A percentile compares a stretch with the other conserved stretches of the same genome.
Conservation (phyloP, 1,139 yeast species). For the Taphrina deformans region DNA sequence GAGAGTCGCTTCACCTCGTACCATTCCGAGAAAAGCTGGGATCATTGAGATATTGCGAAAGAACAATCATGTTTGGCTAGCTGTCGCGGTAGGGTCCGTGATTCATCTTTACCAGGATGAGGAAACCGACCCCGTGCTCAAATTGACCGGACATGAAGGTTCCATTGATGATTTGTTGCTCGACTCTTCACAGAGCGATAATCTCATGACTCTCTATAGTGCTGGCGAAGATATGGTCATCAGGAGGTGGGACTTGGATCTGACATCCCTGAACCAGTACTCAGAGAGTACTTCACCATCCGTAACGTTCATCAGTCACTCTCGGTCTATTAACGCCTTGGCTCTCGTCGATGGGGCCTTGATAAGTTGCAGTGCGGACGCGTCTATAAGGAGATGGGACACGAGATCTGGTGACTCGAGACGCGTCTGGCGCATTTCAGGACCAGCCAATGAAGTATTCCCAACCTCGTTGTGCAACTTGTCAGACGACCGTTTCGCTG, state of each 20-base stretch:
- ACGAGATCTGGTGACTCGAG: not conserved
- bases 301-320: not conserved
- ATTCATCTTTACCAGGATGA: not conserved
- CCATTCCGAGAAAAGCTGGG: not conserved
- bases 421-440: not conserved
- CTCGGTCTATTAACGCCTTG: not conserved
- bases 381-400: constrained; percentile 1
- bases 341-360: not conserved
- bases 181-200: not conserved
- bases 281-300: not conserved
- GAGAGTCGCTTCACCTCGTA: not conserved
- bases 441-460: not conserved
- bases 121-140: not conserved
- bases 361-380: constrained; percentile 1
- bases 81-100: not conserved
- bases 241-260: not conserved
- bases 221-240: constrained; percentile 14
- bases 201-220: not conserved
- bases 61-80: not conserved
- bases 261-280: not conserved
- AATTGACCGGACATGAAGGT: not conserved
- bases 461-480: not conserved
- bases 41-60: not conserved
- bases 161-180: not conserved
- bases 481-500: not conserved